phyloP scores from a whole-genome alignment of 2,329 filamentous ascomycete genomes.

The Trichoderma cornu-damae region DNA sequence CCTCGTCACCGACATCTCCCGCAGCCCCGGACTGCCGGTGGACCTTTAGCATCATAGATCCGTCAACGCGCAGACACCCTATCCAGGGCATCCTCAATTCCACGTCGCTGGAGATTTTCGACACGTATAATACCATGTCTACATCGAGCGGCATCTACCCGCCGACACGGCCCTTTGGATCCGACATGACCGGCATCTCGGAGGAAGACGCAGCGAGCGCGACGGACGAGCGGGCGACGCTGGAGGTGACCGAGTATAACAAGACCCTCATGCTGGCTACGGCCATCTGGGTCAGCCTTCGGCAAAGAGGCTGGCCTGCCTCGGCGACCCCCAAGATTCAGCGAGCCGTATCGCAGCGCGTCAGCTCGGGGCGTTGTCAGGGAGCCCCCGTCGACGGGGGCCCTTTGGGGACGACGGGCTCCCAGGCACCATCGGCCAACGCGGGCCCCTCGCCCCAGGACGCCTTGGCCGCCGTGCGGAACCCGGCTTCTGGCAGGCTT shows the following conservation, averaged over 20 bases:
- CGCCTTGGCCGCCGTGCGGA: background rate
- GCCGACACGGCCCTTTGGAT: conserved; percentile 36
- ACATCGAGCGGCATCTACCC: conserved; percentile 45
- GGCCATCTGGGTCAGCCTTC: conserved; percentile 36
- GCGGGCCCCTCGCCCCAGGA: background rate
- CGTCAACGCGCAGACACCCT: conserved; percentile 64
- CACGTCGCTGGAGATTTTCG: conserved; percentile 61
- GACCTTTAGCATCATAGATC: conserved; percentile 72
- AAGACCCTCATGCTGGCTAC: conserved; percentile 37
- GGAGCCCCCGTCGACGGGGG: conserved; percentile 18
- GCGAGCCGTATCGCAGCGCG: conserved; percentile 24
- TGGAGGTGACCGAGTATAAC: conserved; percentile 31
- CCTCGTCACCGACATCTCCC: conserved; percentile 26
- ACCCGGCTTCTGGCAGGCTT: conserved; percentile 13
- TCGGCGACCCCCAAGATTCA: conserved; percentile 30
- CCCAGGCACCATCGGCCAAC: background rate
- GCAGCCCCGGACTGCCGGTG: conserved; percentile 50
- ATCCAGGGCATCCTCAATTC: conserved; percentile 65
- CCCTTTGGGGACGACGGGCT: background rate
- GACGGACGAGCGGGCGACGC: conserved; percentile 30
- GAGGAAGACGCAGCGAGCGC: conserved; percentile 20
- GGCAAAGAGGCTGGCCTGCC: conserved; percentile 35
- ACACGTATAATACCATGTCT: conserved; percentile 58
- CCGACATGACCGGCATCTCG: conserved; percentile 23
- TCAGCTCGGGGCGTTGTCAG: conserved; percentile 17